phyloP scores from a whole-genome alignment of 2,329 filamentous ascomycete genomes.

The Aspergillus tubingensis region DNA sequence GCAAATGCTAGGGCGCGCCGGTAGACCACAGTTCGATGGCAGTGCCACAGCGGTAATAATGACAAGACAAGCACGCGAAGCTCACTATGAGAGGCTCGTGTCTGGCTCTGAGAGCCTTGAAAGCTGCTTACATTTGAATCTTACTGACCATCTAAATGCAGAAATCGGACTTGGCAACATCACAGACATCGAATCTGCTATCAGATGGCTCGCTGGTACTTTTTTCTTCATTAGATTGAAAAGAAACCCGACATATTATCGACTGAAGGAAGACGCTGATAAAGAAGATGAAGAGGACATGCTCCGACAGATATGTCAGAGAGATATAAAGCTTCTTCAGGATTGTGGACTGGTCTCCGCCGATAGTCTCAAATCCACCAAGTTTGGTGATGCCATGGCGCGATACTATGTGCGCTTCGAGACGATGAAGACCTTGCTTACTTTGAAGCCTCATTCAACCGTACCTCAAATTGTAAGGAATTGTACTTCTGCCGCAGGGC shows the following conservation, averaged over 20 bases:
- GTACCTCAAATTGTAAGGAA: constrained; percentile 66
- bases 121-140: constrained; percentile 74
- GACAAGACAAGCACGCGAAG: constrained; percentile 65
- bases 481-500: not conserved
- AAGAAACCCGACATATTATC: constrained; percentile 71
- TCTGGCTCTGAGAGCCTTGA: constrained; percentile 73
- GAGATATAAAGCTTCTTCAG: constrained; percentile 66
- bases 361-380: constrained; percentile 62
- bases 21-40: constrained; percentile 78
- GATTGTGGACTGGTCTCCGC: constrained; percentile 59
- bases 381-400: constrained; percentile 79
- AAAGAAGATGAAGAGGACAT: constrained; percentile 60
- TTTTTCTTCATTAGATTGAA: constrained; percentile 76
- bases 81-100: constrained; percentile 71
- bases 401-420: constrained; percentile 77
- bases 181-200: constrained; percentile 63
- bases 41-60: constrained; percentile 77
- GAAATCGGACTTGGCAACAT: constrained; percentile 78
- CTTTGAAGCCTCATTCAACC: constrained; percentile 61
- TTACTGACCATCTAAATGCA: constrained; percentile 82
- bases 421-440: constrained; percentile 73
- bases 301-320: constrained; percentile 70
- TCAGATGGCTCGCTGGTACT: constrained; percentile 73
- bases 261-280: constrained; percentile 57
- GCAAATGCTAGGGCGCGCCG: constrained; percentile 87